Evolutionary conservation across 2,329 filamentous ascomycete genomes (phyloP).

Genomic region (Harringtonia aguacate): DNA sequence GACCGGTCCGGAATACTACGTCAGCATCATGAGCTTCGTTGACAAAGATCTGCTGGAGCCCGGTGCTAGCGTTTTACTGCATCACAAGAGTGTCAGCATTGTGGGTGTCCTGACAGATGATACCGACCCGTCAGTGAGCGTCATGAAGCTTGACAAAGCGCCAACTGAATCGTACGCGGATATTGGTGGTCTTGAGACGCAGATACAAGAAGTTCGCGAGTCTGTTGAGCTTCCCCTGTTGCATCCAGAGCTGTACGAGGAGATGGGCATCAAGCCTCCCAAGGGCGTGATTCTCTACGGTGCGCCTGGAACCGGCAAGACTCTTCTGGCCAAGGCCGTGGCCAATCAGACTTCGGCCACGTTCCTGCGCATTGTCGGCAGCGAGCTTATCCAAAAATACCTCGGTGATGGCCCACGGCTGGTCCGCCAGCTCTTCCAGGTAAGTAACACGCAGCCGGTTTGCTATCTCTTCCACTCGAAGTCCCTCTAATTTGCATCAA

Average conservation of each 20-base stretch:
- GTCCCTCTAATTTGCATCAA: slow-evolving; percentile 21
- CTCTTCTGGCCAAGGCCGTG: slow-evolving; percentile 88
- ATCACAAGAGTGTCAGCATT: slow-evolving; percentile 96
- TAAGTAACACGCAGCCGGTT: slow-evolving; percentile 20
- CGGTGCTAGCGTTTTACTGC: slow-evolving; percentile 85
- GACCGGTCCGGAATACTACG: slow-evolving; percentile 96
- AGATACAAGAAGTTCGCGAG: slow-evolving; percentile 97
- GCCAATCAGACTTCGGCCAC: slow-evolving; percentile 98
- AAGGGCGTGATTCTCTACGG: slow-evolving; percentile 99
- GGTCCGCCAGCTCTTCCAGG: slow-evolving; percentile 90
- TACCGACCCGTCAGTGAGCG: slow-evolving; percentile 85
- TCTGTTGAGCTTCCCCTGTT: slow-evolving; percentile 91
- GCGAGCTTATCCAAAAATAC: slow-evolving; percentile 97
- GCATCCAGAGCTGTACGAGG: slow-evolving; percentile 95
- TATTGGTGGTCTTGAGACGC: slow-evolving; percentile 88
- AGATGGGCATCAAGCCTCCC: slow-evolving; percentile 99
- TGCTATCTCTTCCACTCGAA: background rate
- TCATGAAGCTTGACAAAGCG: slow-evolving; percentile 99
- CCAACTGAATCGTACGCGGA: slow-evolving; percentile 97
- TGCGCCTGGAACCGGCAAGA: slow-evolving; percentile 94
- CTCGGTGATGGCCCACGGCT: slow-evolving; percentile 90
- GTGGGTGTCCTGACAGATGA: slow-evolving; percentile 96
- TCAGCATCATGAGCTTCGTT: slow-evolving; percentile 99
- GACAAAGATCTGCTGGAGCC: slow-evolving; percentile 97
- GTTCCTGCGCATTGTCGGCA: slow-evolving; percentile 93